Conservation (phyloP, 768 basidiomycete genomes). For the Lactarius sp. region DNA sequence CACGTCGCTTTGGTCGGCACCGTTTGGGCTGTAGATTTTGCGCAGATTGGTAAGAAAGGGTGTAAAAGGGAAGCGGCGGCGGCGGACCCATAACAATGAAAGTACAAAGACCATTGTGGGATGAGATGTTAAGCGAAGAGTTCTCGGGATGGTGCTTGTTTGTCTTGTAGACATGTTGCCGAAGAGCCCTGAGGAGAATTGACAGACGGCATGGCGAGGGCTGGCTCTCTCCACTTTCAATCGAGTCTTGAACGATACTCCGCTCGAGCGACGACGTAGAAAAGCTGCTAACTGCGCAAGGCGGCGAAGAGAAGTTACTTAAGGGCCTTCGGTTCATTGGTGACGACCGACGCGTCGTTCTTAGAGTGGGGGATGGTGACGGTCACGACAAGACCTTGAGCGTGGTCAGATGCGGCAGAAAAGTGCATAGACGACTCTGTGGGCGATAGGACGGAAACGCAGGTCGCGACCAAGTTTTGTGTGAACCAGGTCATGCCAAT, state of each 20-base stretch:
- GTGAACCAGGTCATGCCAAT: constrained; percentile 95
- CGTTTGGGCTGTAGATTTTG: constrained; percentile 55
- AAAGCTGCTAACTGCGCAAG: constrained; percentile 88
- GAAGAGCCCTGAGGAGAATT: constrained; percentile 63
- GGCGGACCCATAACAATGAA: constrained; percentile 93
- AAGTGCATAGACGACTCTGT: constrained; percentile 73
- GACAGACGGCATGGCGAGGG: constrained; percentile 90
- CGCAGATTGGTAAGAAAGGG: constrained; percentile 84
- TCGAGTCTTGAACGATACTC: constrained; percentile 74
- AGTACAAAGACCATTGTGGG: constrained; percentile 86
- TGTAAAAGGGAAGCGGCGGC: constrained; percentile 84
- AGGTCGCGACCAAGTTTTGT: constrained; percentile 86
- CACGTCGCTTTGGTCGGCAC: constrained; percentile 89
- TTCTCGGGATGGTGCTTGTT: constrained; percentile 79
- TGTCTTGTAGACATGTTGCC: constrained; percentile 78
- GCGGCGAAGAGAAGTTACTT: constrained; percentile 95
- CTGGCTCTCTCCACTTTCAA: constrained; percentile 61
- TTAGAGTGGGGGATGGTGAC: constrained; percentile 77
- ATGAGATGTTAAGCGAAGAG: constrained; percentile 79
- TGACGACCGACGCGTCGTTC: constrained; percentile 69
- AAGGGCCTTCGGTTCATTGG: constrained; percentile 77
- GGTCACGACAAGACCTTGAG: constrained; percentile 96
- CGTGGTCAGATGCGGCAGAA: constrained; percentile 91
- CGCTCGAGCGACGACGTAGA: constrained; percentile 89
- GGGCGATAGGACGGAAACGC: constrained; percentile 68